A percentile compares a stretch with the other conserved stretches of the same genome.
Evolutionary conservation across 768 basidiomycete species (phyloP).

Genomic region (Tricholoma terreum): DNA sequence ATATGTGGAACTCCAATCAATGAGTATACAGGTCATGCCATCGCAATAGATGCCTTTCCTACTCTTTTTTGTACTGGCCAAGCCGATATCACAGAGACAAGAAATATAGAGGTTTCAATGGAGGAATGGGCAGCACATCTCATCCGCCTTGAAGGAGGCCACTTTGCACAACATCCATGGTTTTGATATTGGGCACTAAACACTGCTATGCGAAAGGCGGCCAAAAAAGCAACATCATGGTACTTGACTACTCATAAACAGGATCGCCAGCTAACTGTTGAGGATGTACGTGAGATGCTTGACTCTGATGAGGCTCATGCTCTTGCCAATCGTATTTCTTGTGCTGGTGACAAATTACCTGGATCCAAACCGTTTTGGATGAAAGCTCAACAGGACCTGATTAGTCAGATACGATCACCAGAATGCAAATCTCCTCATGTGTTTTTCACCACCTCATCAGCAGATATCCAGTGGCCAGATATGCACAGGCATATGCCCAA

Average conservation of each 20-base stretch:
- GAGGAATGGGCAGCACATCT: slow-evolving; percentile 11
- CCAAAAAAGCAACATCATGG: slow-evolving; percentile 7
- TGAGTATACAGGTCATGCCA: slow-evolving; percentile 6
- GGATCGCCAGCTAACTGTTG: slow-evolving; percentile 2
- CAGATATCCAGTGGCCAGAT: slow-evolving; percentile 30
- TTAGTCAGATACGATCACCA: too few species aligned
- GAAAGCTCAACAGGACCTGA: too few species aligned
- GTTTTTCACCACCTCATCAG: slow-evolving; percentile 24
- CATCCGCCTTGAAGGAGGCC: slow-evolving; percentile 8
- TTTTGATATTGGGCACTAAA: slow-evolving; percentile 10
- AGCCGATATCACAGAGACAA: slow-evolving; percentile 1
- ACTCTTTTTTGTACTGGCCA: slow-evolving; percentile 1
- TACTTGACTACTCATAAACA: slow-evolving; percentile 9
- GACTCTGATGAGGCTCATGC: too few species aligned
- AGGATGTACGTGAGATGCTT: slow-evolving; percentile 1
- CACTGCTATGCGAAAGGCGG: slow-evolving; percentile 3
- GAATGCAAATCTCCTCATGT: too few species aligned
- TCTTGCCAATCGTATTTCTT: slow-evolving; percentile 12
- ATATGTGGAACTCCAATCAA: slow-evolving; percentile 10
- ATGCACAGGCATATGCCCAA: slow-evolving; percentile 30
- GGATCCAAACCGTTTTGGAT: too few species aligned
- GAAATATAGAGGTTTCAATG: slow-evolving; percentile 3
- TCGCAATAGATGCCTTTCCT: slow-evolving; percentile 19
- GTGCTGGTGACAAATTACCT: too few species aligned
- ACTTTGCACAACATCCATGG: too few species aligned